A percentile compares a stretch with the other conserved stretches of the same genome.
These are phyloP conservation scores for Lenwebbia sp. DNA, from an alignment of 345 rosid species.

Conservation along the genomic window DNA sequence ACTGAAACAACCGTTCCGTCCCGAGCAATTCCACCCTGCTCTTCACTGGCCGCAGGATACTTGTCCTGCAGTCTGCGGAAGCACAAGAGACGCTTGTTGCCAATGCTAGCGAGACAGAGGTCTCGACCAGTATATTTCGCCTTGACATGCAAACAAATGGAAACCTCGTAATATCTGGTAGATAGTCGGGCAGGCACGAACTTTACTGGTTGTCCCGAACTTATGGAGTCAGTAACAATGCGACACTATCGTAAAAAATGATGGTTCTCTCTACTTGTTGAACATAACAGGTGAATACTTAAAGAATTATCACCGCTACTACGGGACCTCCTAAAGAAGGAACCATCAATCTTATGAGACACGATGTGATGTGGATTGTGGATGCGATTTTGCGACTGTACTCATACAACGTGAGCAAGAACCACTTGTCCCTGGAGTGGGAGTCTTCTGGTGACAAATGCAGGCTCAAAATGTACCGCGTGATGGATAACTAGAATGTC, in stretches of 20 bases:
- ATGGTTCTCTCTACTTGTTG: constrained; percentile 6
- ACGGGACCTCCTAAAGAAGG: neutral
- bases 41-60: neutral
- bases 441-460: neutral
- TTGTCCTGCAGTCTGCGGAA: neutral
- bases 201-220: neutral
- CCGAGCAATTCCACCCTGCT: neutral
- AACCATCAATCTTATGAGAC: neutral
- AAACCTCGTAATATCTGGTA: constrained; percentile 15
- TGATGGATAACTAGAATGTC: neutral
- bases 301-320: neutral
- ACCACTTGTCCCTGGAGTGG: neutral
- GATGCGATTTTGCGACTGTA: constrained; percentile 9
- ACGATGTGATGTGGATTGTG: neutral
- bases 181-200: neutral
- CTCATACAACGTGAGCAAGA: neutral
- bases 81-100: neutral
- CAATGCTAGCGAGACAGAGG: neutral
- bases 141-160: constrained; percentile 11
- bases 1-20: constrained; percentile 1
- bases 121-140: constrained; percentile 6
- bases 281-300: neutral
- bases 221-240: neutral
- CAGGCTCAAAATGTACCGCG: neutral
- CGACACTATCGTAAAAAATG: neutral